Evolutionary conservation across 2,329 filamentous ascomycete species (phyloP), one percentile per base, ranked within the genome.

Genomic region (Diplodia mutila): DNA sequence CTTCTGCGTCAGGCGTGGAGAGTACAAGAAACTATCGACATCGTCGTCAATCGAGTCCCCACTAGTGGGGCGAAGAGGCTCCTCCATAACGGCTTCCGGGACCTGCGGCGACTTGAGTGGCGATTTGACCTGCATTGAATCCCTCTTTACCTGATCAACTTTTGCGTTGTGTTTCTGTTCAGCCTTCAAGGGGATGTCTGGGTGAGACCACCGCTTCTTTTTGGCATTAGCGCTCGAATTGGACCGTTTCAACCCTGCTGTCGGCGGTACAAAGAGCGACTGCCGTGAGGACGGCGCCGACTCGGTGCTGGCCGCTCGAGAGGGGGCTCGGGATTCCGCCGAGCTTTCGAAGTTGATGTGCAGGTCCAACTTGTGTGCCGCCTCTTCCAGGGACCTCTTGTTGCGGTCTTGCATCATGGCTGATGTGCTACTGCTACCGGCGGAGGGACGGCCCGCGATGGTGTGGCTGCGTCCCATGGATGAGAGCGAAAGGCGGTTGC

Each of bases 41-140:
- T 93, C 92, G 74, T 94, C 87, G 71, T 97, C 94, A 51, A 98
- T 88, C 0, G 94, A 96, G 78, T 97, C 94, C 8, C 90, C 86
- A 67, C 92, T 97, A 16, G 85, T 85, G 0, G 91, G 91, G 21
- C 68, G 57, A 11, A 92, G 86, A 18, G 66, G 66, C 73, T 93
- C 91, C 69, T 93, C 90, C 1, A 86, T 83, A 16, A 86, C 79
- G 0, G 85, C 79, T 37, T 81, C 79, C 68, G 80, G 74, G 12
- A 67, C 59, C 66, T 78, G 74, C 55, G 80, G 73, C 53, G 65
- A 76, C 71, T 72, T 78, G 69, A 72, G 78, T 59, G 80, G 73
- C 49, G 65, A 76, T 70, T 72, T 78, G 9, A 67, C 48, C 25
- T 57, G 54, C 65, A 67, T 67, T 2, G 49, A 49, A n/a, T 69